Evolutionary conservation across 2,329 filamentous ascomycete genomes (phyloP).

Genomic region (Aspergillus ochraceus): DNA sequence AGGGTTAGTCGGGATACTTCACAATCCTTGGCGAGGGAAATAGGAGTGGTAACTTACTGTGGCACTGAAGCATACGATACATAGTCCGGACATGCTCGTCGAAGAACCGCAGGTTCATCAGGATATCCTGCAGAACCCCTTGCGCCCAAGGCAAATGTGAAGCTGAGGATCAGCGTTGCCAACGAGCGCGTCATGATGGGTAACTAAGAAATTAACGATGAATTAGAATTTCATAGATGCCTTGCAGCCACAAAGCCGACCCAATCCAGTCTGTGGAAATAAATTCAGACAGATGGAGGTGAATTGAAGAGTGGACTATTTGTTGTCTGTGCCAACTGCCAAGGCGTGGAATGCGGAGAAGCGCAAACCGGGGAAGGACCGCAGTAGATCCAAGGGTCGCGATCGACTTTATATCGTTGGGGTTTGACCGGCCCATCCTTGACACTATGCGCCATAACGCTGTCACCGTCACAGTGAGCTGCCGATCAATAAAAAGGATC

Average conservation of each 20-base stretch:
- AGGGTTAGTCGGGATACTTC: background rate
- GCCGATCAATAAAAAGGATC: background rate
- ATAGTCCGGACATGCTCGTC: constrained; percentile 65
- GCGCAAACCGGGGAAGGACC: constrained; percentile 1
- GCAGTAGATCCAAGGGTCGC: background rate
- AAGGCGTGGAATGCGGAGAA: constrained; percentile 16
- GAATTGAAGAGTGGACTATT: background rate
- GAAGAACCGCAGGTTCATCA: constrained; percentile 30
- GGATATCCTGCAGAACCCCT: constrained; percentile 15
- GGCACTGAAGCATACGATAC: constrained; percentile 56
- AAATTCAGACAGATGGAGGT: background rate
- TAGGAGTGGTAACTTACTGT: constrained; percentile 54
- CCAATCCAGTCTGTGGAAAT: background rate
- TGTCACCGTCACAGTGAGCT: background rate
- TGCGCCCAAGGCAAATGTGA: constrained; percentile 13
- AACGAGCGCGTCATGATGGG: constrained; percentile 11
- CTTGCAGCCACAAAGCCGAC: background rate
- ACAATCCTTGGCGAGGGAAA: too few relatives aligned
- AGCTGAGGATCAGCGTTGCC: constrained; percentile 14
- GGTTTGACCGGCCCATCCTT: background rate
- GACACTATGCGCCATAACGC: too few relatives aligned
- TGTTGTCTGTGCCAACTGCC: background rate
- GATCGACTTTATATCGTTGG: background rate
- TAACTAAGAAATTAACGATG: background rate
- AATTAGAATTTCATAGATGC: background rate